Evolutionary conservation across 2,329 filamentous ascomycete species (phyloP), one percentile per base, ranked within the genome.

Genomic region (Cladobotryum protrusum): DNA sequence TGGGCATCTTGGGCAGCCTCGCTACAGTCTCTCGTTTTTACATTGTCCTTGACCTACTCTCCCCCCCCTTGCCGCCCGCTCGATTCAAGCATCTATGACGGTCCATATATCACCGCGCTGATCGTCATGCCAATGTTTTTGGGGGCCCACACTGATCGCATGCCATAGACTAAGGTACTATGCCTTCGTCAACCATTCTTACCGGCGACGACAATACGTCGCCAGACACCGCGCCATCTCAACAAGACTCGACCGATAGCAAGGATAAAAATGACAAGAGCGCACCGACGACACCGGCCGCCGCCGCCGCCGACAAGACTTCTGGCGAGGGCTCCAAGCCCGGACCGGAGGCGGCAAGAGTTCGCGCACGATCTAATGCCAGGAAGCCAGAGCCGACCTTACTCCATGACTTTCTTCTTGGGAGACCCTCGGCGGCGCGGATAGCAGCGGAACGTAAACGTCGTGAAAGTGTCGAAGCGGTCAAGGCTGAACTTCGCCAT

Each of bases 381-480:
- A 73, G 67, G 47, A 75, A 64, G 45, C 55, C 59, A 5, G 64
- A 70, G 48, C 64, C 68, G 5, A 80, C 74, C 2, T 66, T 83
- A 4, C 68, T 83, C 8, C 67, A 69, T 33, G 79, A 83, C 62
- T 83, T 83, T 60, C 68, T 83, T 36, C 67, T 79, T 19, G 79
- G 79, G 13, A 72, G 78, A 17, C 79, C 75, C 2, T 75, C 79
- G 9, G 73, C 79, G 3, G 74, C 76, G n/a, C 75, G 81, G 24
- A 54, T 78, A 14, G 72, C 75, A 1, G 78, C 77, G 8, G 69
- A 76, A 8, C 71, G 72, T 12, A 69, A 73, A 45, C 72, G 79
- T 55, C 73, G 81, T 57, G 78, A 78, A 67, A 80, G 77, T 58
- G 66, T 82, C 57, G 77, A 86, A 67, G 64, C 77, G 53, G 72